These are phyloP conservation scores for Lasiodiplodia sp. DNA, from an alignment of 2,329 filamentous ascomycete genomes.

Conservation along the genomic window DNA sequence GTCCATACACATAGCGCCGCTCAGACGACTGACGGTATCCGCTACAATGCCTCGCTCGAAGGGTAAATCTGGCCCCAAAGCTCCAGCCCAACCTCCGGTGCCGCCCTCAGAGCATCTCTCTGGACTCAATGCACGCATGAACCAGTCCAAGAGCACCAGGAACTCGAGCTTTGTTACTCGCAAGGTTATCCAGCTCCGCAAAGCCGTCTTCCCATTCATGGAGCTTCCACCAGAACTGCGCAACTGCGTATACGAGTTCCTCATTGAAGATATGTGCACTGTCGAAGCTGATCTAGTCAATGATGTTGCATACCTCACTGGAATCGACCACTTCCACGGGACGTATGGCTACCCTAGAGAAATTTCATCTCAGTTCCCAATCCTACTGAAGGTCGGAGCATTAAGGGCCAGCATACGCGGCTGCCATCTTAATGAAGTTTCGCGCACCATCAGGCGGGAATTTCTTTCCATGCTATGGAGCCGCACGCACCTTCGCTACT, in stretches of 20 bases:
- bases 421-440: neutral
- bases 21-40: neutral
- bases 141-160: neutral
- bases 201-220: neutral
- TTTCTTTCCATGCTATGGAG: neutral
- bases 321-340: no score
- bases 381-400: no score
- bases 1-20: neutral
- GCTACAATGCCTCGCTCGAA: neutral
- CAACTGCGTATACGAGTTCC: neutral
- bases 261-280: neutral
- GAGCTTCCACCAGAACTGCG: neutral
- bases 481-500: neutral
- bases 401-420: no score
- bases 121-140: neutral
- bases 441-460: neutral
- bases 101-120: neutral
- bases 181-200: neutral
- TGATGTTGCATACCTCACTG: no score
- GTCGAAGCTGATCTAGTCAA: no score
- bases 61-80: rapidly evolving
- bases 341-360: no score
- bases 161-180: neutral
- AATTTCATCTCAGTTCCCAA: no score
- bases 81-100: neutral